Evolutionary conservation across 140 eudicot genomes (phyloP).

Genomic region (Flaveria floridana): DNA sequence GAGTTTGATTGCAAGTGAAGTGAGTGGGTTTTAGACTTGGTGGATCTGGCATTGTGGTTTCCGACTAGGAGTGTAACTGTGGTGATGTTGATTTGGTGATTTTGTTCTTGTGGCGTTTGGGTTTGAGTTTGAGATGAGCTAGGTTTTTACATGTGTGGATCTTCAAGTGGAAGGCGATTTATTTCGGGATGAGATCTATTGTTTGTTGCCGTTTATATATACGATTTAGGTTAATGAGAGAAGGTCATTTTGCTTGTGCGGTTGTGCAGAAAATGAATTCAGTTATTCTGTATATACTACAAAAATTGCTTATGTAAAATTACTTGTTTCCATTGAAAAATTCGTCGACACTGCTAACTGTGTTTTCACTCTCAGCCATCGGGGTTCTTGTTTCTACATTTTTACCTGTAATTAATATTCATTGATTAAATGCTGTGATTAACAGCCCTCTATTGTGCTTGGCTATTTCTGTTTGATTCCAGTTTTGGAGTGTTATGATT

Average conservation of each 20-base stretch:
- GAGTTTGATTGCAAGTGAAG: constrained; percentile 11
- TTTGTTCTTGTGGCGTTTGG: not conserved
- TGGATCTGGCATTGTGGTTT: constrained; percentile 22
- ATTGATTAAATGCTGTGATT: not conserved
- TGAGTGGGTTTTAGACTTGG: constrained; percentile 7
- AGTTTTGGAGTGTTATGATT: not conserved
- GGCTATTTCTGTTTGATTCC: not conserved
- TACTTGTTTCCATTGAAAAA: not conserved
- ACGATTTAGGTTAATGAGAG: not conserved
- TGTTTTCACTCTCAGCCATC: not conserved
- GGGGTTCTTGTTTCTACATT: not conserved
- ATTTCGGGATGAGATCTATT: not conserved
- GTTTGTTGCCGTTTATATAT: not conserved
- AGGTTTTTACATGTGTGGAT: not conserved
- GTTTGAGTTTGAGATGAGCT: not conserved
- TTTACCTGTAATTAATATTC: not conserved
- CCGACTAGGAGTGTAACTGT: not conserved
- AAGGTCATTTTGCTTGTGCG: not conserved
- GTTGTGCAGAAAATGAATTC: not conserved
- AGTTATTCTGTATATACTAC: constrained; percentile 13
- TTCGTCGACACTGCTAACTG: not conserved
- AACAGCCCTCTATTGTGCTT: not conserved
- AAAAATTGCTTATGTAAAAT: not conserved
- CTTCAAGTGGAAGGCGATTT: not conserved
- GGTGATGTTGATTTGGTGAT: not conserved